These are phyloP conservation scores for Arthrobotrys megalospora DNA, from an alignment of 2,329 filamentous ascomycete genomes.

Conservation along the genomic window DNA sequence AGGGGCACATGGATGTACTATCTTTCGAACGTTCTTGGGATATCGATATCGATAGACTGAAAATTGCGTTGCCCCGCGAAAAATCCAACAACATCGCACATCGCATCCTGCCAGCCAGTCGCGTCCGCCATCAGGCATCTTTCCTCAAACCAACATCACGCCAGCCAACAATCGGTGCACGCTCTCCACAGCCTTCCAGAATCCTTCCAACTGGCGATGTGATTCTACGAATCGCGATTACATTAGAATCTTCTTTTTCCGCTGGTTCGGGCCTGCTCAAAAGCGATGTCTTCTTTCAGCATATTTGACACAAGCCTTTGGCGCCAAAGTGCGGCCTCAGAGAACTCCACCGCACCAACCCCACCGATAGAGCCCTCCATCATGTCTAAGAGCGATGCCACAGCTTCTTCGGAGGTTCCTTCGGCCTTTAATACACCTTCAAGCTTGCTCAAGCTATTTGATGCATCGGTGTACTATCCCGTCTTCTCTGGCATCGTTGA, in stretches of 20 bases:
- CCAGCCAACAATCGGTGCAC: background rate
- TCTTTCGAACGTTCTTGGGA: no score
- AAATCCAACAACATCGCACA: slow-evolving; percentile 25
- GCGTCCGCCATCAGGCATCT: slow-evolving; percentile 6
- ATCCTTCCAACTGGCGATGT: slow-evolving; percentile 15
- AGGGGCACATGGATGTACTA: no score
- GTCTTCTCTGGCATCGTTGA: slow-evolving; percentile 37
- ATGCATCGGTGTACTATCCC: slow-evolving; percentile 46
- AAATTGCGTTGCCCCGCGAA: slow-evolving; percentile 22
- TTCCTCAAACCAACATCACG: slow-evolving; percentile 6
- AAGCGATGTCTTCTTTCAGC: slow-evolving; percentile 3
- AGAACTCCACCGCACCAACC: background rate
- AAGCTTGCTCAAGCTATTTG: slow-evolving; percentile 30
- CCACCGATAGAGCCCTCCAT: background rate
- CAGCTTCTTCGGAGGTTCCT: background rate
- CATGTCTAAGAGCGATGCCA: background rate
- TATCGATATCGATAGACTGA: no score
- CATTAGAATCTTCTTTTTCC: slow-evolving; percentile 1
- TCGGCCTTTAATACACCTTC: background rate
- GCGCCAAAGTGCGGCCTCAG: background rate
- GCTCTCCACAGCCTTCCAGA: background rate
- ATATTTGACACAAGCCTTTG: slow-evolving; percentile 2
- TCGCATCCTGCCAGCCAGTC: slow-evolving; percentile 10
- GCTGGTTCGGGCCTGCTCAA: background rate
- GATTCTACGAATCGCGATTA: background rate